These are phyloP conservation scores for Salix viminalis DNA, from an alignment of 345 rosid species.

Conservation along the genomic window DNA sequence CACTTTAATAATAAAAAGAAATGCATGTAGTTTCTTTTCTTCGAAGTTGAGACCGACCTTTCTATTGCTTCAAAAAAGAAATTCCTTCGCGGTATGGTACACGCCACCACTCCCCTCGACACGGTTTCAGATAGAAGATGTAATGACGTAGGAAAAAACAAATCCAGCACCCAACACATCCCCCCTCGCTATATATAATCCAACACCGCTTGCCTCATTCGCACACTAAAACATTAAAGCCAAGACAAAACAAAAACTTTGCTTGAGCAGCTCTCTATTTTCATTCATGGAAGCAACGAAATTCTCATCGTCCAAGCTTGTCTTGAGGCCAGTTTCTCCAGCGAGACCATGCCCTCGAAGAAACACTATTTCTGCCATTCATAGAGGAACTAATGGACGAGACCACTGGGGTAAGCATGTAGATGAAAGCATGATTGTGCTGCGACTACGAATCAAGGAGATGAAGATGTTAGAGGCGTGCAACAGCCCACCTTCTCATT, in stretches of 20 bases:
- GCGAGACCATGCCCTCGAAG: neutral
- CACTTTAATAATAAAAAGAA: too few relatives aligned
- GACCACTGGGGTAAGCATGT: neutral
- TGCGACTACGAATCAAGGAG: neutral
- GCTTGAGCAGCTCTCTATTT: neutral
- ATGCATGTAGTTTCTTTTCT: too few relatives aligned
- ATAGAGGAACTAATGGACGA: neutral
- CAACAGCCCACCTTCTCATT: constrained; percentile 2
- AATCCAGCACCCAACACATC: too few relatives aligned
- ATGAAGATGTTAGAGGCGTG: neutral
- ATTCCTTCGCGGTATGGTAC: too few relatives aligned
- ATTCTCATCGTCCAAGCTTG: neutral
- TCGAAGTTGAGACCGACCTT: too few relatives aligned
- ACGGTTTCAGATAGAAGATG: too few relatives aligned
- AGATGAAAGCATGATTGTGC: constrained; percentile 10
- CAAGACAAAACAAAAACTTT: too few relatives aligned
- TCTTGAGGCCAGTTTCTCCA: neutral
- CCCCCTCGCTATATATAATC: too few relatives aligned
- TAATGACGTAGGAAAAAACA: too few relatives aligned
- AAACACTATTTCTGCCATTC: neutral
- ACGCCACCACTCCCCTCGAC: too few relatives aligned
- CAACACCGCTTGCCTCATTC: neutral
- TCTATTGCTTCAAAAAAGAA: too few relatives aligned
- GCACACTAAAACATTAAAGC: neutral
- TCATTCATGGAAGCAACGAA: neutral